Base-by-base conservation (phyloP, 305 asterid genomes). In the Lippia alba region DNA sequence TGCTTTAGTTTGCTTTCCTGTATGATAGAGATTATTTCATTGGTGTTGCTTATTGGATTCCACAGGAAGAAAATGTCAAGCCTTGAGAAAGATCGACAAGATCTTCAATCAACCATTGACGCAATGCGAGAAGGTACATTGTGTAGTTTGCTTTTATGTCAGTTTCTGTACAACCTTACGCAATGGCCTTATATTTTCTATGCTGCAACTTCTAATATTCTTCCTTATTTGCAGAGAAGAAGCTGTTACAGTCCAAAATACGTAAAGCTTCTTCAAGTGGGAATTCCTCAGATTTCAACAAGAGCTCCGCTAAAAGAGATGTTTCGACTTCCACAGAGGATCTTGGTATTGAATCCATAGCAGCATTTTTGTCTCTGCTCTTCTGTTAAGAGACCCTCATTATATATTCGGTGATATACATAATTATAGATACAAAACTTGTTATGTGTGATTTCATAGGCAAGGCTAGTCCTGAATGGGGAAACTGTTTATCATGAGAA, bases 81-180 rank as follows among this genome's bases (percentile, higher is more conserved):
- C 81, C 85, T 92, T 64, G 96, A 95, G 83, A 95, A 81, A 80
- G 99, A 95, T 60, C 92, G 93, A 65, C 96, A 83, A 87, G 96
- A 92, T 84, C 87, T 92, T 78, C 94, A 76, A 64, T 88, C 96
- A 63, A 95, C 97, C 36, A 82, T 95, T 70, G 85, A 84, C 74
- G 98, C 98, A 74, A 84, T 95, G 74, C 89, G 85, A 85, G 98
- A 95, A 90, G 99, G 99, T 94, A 78, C 19, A 40, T 5, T 49
- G 16, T 41, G 56, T 62, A 17, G 3, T 72, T 65, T 74, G 61
- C 67, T 62, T 67, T 64, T 17, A 46, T 68, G 66, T 46, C 8
- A 33, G 1, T 41, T 70, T 58, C 16, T 34, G 11, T 30, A 50
- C 18, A 32, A 49, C 24, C 39, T 17, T 56, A 6, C 18, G 18